phyloP scores from a whole-genome alignment of 257 asterid species.

The Solanum lycopersicoides region DNA sequence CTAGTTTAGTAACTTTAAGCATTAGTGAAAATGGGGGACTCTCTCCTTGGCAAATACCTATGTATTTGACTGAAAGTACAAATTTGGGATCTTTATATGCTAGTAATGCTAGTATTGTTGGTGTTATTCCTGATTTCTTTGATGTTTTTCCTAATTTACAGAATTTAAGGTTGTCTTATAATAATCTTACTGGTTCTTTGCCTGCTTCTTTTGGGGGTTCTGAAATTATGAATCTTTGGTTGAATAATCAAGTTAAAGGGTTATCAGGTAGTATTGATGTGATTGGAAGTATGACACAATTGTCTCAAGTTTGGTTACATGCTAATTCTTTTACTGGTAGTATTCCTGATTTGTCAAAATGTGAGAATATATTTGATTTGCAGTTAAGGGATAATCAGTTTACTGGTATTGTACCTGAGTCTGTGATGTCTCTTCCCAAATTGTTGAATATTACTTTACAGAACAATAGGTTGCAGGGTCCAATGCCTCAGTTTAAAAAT shows the following conservation, averaged over 20 bases:
- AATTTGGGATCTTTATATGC: slow-evolving; percentile 45
- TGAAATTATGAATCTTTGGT: slow-evolving; percentile 63
- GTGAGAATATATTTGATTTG: slow-evolving; percentile 54
- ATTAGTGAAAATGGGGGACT: slow-evolving; percentile 36
- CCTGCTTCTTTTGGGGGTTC: slow-evolving; percentile 61
- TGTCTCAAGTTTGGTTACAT: slow-evolving; percentile 75
- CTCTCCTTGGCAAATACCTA: slow-evolving; percentile 58
- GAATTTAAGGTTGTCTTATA: slow-evolving; percentile 60
- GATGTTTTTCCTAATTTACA: slow-evolving; percentile 46
- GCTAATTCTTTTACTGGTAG: slow-evolving; percentile 62
- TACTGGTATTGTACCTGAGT: slow-evolving; percentile 61
- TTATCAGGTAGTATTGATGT: slow-evolving; percentile 60
- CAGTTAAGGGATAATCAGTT: slow-evolving; percentile 74
- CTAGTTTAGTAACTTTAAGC: slow-evolving; percentile 34
- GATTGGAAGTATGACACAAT: slow-evolving; percentile 51
- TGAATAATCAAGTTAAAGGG: slow-evolving; percentile 54
- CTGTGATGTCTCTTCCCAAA: slow-evolving; percentile 37
- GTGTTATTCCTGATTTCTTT: slow-evolving; percentile 64
- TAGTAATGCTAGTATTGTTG: slow-evolving; percentile 44
- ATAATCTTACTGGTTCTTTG: slow-evolving; percentile 54
- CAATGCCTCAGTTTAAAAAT: slow-evolving; percentile 35
- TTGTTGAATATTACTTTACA: slow-evolving; percentile 47
- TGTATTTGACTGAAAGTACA: slow-evolving; percentile 33
- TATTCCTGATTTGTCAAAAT: slow-evolving; percentile 73
- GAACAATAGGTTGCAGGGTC: slow-evolving; percentile 78